Evolutionary conservation across 805 yeast species (phyloP).

Genomic region (Sugiyamaella valdiviana): DNA sequence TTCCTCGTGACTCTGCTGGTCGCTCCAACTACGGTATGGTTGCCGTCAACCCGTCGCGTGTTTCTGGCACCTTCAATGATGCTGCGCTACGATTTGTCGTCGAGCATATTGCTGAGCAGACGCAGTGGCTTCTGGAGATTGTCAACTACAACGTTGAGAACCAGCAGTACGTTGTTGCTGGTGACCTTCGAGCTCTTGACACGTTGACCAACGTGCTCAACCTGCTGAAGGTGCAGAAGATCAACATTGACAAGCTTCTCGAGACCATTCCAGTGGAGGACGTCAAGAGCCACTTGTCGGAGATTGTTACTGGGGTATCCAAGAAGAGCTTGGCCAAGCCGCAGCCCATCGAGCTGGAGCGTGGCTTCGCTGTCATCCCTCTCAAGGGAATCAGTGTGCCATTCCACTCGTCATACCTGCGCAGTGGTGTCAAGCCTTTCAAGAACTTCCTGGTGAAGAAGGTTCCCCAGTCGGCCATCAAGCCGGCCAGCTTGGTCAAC

Average conservation of each 20-base stretch:
- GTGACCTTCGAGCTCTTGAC: conserved; percentile 94
- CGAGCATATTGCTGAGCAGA: conserved; percentile 73
- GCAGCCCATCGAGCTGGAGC: conserved; percentile 93
- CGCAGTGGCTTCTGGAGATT: conserved; percentile 93
- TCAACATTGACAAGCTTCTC: conserved; percentile 83
- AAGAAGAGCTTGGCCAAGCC: conserved; percentile 78
- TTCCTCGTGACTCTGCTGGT: conserved; percentile 91
- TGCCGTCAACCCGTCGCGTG: conserved; percentile 96
- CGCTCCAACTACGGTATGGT: conserved; percentile 99
- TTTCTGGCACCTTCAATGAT: conserved; percentile 81
- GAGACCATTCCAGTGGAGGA: conserved; percentile 77
- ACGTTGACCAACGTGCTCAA: conserved; percentile 89
- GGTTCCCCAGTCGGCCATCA: conserved; percentile 89
- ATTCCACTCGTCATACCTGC: conserved; percentile 97
- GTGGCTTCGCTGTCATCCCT: conserved; percentile 98
- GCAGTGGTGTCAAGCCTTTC: conserved; percentile 98
- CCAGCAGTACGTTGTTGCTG: conserved; percentile 97
- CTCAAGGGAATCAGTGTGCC: conserved; percentile 99
- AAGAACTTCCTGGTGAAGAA: conserved; percentile 95
- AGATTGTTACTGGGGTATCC: conserved; percentile 81
- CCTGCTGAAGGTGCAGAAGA: conserved; percentile 87
- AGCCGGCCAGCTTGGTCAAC: conserved; percentile 86
- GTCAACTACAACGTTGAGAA: conserved; percentile 98
- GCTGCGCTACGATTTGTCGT: conserved; percentile 93
- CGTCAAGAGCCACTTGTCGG: conserved; percentile 80